These are phyloP conservation scores for Nemania diffusa DNA, from an alignment of 2,329 filamentous ascomycete genomes.

Conservation along the genomic window DNA sequence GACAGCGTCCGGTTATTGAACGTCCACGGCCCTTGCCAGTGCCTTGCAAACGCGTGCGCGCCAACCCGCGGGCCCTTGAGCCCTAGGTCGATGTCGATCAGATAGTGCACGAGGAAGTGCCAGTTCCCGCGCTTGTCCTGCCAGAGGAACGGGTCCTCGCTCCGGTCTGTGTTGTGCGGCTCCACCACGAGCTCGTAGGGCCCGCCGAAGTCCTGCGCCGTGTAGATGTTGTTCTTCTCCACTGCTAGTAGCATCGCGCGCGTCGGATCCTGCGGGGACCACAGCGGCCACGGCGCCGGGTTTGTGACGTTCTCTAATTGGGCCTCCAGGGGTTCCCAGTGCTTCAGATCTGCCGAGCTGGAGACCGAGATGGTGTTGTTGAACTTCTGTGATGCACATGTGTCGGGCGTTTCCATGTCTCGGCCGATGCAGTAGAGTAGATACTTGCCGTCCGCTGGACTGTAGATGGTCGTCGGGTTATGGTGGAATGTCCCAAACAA, in stretches of 20 bases:
- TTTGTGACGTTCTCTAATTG: conserved; percentile 51
- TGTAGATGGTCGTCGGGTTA: conserved; percentile 59
- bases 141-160: conserved; percentile 48
- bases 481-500: conserved; percentile 57
- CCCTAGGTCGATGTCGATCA: conserved; percentile 43
- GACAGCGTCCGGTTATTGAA: conserved; percentile 40
- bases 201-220: conserved; percentile 43
- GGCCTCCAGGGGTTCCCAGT: conserved; percentile 35
- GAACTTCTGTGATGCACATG: conserved; percentile 45
- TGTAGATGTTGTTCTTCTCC: conserved; percentile 52
- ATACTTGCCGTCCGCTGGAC: conserved; percentile 55
- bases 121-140: conserved; percentile 45
- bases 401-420: conserved; percentile 41
- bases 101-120: conserved; percentile 46
- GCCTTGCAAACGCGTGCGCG: conserved; percentile 41
- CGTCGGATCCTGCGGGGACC: conserved; percentile 43
- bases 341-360: conserved; percentile 42
- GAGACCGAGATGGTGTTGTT: conserved; percentile 49
- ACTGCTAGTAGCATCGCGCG: conserved; percentile 49
- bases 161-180: conserved; percentile 43
- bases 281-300: conserved; percentile 55
- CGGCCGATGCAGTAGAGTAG: conserved; percentile 59
- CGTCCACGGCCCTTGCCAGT: conserved; percentile 41
- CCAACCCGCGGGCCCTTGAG: conserved; percentile 45
- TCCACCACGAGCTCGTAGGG: conserved; percentile 43